phyloP scores from a whole-genome alignment of 768 basidiomycete species.

The Gyrodon lividus region DNA sequence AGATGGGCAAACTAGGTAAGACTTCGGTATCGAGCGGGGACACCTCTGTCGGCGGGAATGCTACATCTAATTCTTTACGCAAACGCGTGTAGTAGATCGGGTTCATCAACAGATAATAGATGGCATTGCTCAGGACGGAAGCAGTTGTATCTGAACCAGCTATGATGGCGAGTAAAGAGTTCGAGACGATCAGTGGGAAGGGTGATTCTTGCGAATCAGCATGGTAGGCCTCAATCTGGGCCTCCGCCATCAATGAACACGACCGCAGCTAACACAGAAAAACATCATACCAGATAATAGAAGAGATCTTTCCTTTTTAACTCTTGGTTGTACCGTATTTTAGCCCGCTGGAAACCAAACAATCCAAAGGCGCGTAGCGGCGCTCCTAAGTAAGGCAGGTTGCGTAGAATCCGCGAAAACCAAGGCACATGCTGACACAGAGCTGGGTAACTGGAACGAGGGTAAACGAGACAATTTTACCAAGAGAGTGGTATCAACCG shows the following conservation, averaged over 20 bases:
- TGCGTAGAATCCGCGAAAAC: conserved; percentile 22
- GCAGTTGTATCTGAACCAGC: conserved; percentile 53
- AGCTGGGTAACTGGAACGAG: conserved; percentile 8
- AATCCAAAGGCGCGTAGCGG: conserved; percentile 27
- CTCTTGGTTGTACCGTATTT: conserved; percentile 20
- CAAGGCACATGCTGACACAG: conserved; percentile 23
- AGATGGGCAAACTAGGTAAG: conserved; percentile 31
- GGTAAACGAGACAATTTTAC: conserved; percentile 4
- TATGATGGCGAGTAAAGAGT: conserved; percentile 38
- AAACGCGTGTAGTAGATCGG: conserved; percentile 37
- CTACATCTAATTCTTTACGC: conserved; percentile 41
- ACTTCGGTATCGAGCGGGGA: conserved; percentile 14
- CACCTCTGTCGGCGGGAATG: conserved; percentile 18
- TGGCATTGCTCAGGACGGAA: conserved; percentile 35
- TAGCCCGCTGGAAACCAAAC: conserved; percentile 27
- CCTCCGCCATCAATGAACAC: neutral
- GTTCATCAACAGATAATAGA: conserved; percentile 42
- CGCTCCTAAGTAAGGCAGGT: conserved; percentile 32
- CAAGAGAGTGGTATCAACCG: neutral
- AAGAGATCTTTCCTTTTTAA: conserved; percentile 31
- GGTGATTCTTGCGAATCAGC: conserved; percentile 26
- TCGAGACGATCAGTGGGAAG: conserved; percentile 32
- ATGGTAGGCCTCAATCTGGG: conserved; percentile 27
- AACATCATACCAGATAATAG: conserved; percentile 41
- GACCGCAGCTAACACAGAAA: neutral